Evolutionary conservation across 2,329 filamentous ascomycete genomes (phyloP).

Genomic region (Ophiostoma fasciatum): DNA sequence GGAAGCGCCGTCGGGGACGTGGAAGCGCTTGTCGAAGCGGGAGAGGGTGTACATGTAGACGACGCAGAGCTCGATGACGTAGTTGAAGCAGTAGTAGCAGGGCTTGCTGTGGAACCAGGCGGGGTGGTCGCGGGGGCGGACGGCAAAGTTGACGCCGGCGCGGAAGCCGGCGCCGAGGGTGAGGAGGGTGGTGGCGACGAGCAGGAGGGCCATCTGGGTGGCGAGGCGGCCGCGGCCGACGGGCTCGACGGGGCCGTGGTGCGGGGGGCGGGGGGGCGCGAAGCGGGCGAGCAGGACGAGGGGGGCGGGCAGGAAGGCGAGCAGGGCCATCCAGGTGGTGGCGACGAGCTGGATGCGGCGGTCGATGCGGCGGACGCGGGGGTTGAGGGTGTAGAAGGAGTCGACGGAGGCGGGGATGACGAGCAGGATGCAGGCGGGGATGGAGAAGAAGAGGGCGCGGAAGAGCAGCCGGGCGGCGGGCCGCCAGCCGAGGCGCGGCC

Average conservation of each 20-base stretch:
- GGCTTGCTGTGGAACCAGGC: constrained; percentile 58
- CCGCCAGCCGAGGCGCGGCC: constrained; percentile 58
- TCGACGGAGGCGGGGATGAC: constrained; percentile 51
- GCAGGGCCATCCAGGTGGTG: constrained; percentile 43
- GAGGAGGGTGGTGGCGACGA: constrained; percentile 43
- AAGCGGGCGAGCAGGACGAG: constrained; percentile 35
- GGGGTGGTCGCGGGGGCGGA: constrained; percentile 34
- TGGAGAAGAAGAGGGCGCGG: constrained; percentile 36
- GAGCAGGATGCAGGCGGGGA: constrained; percentile 48
- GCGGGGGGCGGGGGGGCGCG: constrained; percentile 19
- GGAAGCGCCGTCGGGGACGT: constrained; percentile 55
- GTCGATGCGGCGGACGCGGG: constrained; percentile 32
- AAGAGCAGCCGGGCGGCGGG: constrained; percentile 35
- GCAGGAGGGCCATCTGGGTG: constrained; percentile 51
- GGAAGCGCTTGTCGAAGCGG: constrained; percentile 62
- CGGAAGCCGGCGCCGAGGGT: constrained; percentile 57
- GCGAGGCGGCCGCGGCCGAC: constrained; percentile 54
- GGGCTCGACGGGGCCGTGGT: constrained; percentile 28
- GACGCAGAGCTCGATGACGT: constrained; percentile 55
- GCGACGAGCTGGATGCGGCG: constrained; percentile 51
- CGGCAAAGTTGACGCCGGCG: constrained; percentile 39
- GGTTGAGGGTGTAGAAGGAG: constrained; percentile 49
- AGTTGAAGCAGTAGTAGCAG: constrained; percentile 71
- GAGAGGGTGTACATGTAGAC: constrained; percentile 50
- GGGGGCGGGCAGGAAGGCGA: constrained; percentile 53